Evolutionary conservation across 177 flowering plant genomes (phyloP).

Genomic region (Vitis hybrid): DNA sequence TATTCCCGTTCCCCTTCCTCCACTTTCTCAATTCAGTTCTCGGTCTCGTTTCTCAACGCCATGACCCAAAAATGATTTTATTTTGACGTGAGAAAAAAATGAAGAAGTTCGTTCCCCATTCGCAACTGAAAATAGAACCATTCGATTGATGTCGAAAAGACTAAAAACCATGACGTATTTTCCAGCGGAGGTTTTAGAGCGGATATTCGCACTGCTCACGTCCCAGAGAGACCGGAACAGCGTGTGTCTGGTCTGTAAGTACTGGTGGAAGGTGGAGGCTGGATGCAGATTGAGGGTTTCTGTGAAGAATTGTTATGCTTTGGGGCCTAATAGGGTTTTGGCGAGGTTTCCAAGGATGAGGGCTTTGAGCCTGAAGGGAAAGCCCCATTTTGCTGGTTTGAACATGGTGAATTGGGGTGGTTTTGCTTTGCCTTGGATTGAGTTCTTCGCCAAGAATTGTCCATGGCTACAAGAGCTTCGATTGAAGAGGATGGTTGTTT

Average conservation of each 20-base stretch:
- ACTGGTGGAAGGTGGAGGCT: constrained; percentile 9
- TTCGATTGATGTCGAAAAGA: no score
- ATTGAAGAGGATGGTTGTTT: constrained; percentile 19
- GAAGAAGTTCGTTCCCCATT: no score
- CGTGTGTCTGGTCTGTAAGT: constrained; percentile 4
- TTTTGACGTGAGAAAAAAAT: no score
- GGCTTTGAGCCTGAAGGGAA: constrained; percentile 4
- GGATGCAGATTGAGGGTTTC: constrained; percentile 4
- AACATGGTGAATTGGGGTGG: constrained; percentile 6
- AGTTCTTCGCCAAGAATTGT: not conserved
- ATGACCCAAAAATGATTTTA: no score
- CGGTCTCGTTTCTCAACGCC: no score
- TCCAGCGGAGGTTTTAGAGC: constrained; percentile 8
- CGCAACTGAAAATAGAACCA: no score
- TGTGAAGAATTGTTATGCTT: constrained; percentile 7
- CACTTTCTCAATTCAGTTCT: no score
- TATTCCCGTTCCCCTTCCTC: no score
- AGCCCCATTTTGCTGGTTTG: not conserved
- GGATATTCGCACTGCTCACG: not conserved
- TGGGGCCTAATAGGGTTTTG: constrained; percentile 4
- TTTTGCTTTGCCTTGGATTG: constrained; percentile 10
- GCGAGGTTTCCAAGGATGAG: constrained; percentile 6
- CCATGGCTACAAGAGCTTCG: constrained; percentile 7
- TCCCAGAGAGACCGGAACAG: not conserved
- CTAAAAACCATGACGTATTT: not conserved